These are phyloP conservation scores for Moringa oleifera DNA, from an alignment of 345 rosid genomes.

Conservation along the genomic window DNA sequence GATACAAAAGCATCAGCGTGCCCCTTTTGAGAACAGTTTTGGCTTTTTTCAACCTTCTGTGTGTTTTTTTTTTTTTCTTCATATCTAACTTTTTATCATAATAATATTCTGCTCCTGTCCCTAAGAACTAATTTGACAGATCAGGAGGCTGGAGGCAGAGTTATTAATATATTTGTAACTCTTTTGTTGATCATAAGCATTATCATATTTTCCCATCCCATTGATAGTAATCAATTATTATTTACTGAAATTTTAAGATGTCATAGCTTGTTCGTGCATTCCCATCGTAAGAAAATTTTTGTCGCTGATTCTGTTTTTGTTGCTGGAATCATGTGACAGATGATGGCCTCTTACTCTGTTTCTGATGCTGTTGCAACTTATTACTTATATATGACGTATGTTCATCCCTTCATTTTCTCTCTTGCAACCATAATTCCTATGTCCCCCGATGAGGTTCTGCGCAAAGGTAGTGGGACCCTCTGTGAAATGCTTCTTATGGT, in stretches of 20 bases:
- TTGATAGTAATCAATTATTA: no score
- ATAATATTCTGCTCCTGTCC: no score
- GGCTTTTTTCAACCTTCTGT: background rate
- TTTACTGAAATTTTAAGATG: no score
- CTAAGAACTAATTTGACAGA: no score
- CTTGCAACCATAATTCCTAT: constrained; percentile 96
- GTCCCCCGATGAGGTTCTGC: constrained; percentile 98
- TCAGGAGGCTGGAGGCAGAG: background rate
- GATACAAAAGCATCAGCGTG: background rate
- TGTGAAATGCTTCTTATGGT: constrained; percentile 99
- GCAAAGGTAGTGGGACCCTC: constrained; percentile 98
- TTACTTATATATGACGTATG: constrained; percentile 94
- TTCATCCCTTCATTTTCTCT: constrained; percentile 95
- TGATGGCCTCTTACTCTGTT: constrained; percentile 98
- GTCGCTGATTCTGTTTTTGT: constrained; percentile 13
- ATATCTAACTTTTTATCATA: no score
- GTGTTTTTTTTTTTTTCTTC: no score
- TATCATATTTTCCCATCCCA: no score
- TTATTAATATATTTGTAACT: background rate
- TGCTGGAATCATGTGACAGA: constrained; percentile 46
- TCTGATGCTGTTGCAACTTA: constrained; percentile 98
- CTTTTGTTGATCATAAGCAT: background rate
- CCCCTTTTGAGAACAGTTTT: background rate
- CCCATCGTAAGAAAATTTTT: constrained; percentile 13
- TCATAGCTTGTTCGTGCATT: constrained; percentile 1